Conservation (phyloP, 805 yeast species). For the Spathaspora arborariae region DNA sequence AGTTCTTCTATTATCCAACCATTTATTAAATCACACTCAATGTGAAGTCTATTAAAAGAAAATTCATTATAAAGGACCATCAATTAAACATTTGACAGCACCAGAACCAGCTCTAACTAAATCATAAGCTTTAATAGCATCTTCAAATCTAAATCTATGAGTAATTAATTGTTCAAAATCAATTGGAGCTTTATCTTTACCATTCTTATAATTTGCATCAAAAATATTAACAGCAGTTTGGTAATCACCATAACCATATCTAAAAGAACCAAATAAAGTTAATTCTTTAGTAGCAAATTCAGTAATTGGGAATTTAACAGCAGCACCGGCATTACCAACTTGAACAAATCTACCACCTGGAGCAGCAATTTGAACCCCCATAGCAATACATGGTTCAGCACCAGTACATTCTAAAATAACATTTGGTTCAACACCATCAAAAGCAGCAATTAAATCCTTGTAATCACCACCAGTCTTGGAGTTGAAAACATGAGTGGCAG, state of each 20-base stretch:
- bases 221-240: conserved; percentile 65
- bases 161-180: conserved; percentile 69
- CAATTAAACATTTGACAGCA: conserved; percentile 76
- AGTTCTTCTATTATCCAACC: background rate
- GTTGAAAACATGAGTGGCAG: conserved; percentile 63
- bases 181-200: conserved; percentile 41
- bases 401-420: conserved; percentile 87
- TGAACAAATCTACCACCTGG: conserved; percentile 76
- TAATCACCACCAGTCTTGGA: conserved; percentile 39
- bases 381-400: conserved; percentile 67
- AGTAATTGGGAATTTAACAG: conserved; percentile 71
- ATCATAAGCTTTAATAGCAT: conserved; percentile 75
- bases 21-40: conserved; percentile 1
- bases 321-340: conserved; percentile 79
- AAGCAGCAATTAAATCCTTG: conserved; percentile 32
- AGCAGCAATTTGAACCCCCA: conserved; percentile 58
- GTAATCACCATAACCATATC: conserved; percentile 79
- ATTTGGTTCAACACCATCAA: conserved; percentile 45
- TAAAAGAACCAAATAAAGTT: conserved; percentile 68
- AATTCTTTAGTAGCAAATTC: conserved; percentile 66
- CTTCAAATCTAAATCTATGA: conserved; percentile 65
- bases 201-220: conserved; percentile 47
- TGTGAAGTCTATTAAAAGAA: background rate
- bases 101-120: conserved; percentile 61
- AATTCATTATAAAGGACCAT: conserved; percentile 55